Evolutionary conservation across 2,329 filamentous ascomycete species (phyloP), one percentile per base, ranked within the genome.

Genomic region (Colletotrichum acutatum): DNA sequence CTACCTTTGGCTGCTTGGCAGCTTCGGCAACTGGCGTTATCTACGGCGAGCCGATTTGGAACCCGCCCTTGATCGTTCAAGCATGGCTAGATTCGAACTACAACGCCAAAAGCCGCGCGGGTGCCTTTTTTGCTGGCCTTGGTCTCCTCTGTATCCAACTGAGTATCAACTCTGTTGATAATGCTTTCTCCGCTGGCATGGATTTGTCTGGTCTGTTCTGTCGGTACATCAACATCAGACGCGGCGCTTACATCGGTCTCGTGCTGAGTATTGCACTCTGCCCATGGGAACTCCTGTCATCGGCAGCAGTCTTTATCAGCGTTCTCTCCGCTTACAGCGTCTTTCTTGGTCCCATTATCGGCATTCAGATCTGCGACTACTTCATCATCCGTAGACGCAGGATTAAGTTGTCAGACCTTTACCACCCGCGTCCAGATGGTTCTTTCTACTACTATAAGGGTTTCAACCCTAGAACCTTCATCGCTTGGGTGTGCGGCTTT

Each of bases 161-260:
- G 34, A 65, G 66, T 5, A 73, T 76, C 52, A 76, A 76, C 68
- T 60, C 74, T 3, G 65, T 75, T 3, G 75, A 73, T 28, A 76
- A 76, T 28, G 67, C 74, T n/a, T 75, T 76, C 62, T 84, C 84
- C 0, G 83, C 84, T 3, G 89, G 88, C 6, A 89, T 90, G 82
- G 89, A 90, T 75, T 80, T 90, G 61, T 84, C 88, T 0, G 86
- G 84, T 1, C 78, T 90, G 0, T 85, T 85, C 70, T 87, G 88
- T 0, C 83, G 81, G 53, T 90, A 86, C 74, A 85, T 91, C 79
- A 89, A 89, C 77, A 90, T 90, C 70, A 81, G 88, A 5, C 84
- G 89, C 2, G 89, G 89, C 1, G 83, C 84, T 3, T 86, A 87
- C 71, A 79, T 90, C 53, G 85, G 83, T 5, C 81, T 84, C 0